Percentiles rank a stretch among this genome's conserved stretches.
Conservation (phyloP, 148 eudicot genomes). For the Nyssa sinensis region DNA sequence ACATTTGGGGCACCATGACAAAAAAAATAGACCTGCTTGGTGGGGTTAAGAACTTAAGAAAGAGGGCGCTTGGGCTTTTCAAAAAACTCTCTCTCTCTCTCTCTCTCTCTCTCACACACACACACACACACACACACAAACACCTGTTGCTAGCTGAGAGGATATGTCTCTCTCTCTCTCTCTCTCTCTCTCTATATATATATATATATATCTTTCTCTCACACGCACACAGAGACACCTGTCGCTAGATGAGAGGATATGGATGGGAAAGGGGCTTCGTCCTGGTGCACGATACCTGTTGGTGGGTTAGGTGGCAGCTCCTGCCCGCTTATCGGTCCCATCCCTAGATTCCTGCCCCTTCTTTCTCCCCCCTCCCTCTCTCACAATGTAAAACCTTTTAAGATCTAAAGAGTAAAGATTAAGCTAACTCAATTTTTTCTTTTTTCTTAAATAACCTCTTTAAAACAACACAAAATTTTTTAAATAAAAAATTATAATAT, state of each 20-base stretch:
- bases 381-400: not conserved
- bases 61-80: slow-evolving; percentile 7
- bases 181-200: too few relatives aligned
- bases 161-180: slow-evolving; percentile 8
- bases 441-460: slow-evolving; percentile 24
- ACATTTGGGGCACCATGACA: slow-evolving; percentile 34
- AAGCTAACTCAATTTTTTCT: slow-evolving; percentile 42
- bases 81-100: not conserved
- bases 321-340: slow-evolving; percentile 67
- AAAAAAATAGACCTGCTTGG: slow-evolving; percentile 31
- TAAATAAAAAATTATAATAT: too few relatives aligned
- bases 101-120: slow-evolving; percentile 2
- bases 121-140: too few relatives aligned
- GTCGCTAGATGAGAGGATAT: slow-evolving; percentile 5
- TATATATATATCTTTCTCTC: too few relatives aligned
- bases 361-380: slow-evolving; percentile 18
- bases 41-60: slow-evolving; percentile 26
- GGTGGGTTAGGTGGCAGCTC: slow-evolving; percentile 83
- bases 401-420: not conserved
- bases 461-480: not conserved
- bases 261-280: slow-evolving; percentile 31
- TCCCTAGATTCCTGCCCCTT: slow-evolving; percentile 49
- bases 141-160: too few relatives aligned
- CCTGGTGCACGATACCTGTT: slow-evolving; percentile 67
- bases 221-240: too few relatives aligned